Evolutionary conservation across 2,329 filamentous ascomycete genomes (phyloP), one percentile per base, ranked within the genome.

Genomic region (Penicillium sp.): DNA sequence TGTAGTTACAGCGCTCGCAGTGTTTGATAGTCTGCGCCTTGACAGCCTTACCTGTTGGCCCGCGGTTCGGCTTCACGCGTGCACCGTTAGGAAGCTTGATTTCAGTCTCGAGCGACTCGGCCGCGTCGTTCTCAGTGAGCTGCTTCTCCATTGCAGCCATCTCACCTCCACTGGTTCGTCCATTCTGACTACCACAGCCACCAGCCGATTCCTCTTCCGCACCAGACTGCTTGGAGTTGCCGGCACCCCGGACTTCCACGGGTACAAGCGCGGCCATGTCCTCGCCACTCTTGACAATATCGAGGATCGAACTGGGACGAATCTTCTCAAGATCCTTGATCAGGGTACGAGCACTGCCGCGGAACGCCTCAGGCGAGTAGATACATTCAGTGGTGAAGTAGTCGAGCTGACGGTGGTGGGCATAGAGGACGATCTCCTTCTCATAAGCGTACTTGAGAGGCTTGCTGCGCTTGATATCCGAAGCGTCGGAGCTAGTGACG

Each of bases 371-470:
- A 0, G 94, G 94, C 53, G 91, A 96, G 79, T 99, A 99, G 60
- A 99, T 92, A 80, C 94, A 99, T 77, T 99, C 94, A 0, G 94
- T 99, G 69, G 88, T 96, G 77, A 99, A 99, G 77, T 99, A 99
- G 73, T 97, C 93, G 62, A 99, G 82, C 74, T 93, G 93, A 77
- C 94, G 96, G 79, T 99, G 92, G 72, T 97, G 91, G 6, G 94
- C 94, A 72, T 99, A 99, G 6, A 99, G 82, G 19, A 99, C 94
- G 65, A 99, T 99, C 73, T 99, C 94, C 78, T 99, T 99, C 73
- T 99, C 94, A 72, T 97, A 99, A 1, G 93, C 93, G 73, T 97
- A 99, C 75, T 99, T 97, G 45, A 99, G 82, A 15, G 94, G 94
- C 77, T 99, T 99, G 77, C 91, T 96, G 63, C 94, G 85, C 79